Evolutionary conservation across 2,329 filamentous ascomycete species (phyloP), one percentile per base, ranked within the genome.

Genomic region (Paracamarosporium sp.): DNA sequence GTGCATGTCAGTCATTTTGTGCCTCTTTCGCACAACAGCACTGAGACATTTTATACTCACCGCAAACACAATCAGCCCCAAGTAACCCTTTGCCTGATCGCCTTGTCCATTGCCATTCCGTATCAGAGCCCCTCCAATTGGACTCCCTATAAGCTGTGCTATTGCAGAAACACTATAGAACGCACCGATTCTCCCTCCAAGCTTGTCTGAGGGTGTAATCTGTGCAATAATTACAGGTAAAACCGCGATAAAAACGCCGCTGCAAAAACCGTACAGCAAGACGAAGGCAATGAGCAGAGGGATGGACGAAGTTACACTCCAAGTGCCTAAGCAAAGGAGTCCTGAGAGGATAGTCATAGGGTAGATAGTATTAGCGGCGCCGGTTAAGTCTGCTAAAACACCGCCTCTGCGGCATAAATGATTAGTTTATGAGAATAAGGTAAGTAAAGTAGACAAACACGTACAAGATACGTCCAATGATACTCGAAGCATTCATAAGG

Each of bases 131-230:
- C 90, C 89, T 1, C 83, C 89, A 65, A 92, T 89, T 0, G 90
- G 90, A 48, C 82, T 86, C 0, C 89, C 88, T 0, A 86, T 86
- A 50, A 93, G 77, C 1, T 86, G 88, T 6, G 87, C 89, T 27
- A 92, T 76, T 1, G 86, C 82, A 56, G 87, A 81, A 46, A 88
- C 72, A n/a, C 85, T 83, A 69, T 90, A 90, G 25, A 86, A 81
- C 0, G 85, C 82, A 1, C 91, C 91, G 2, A 83, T 87, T 5
- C 90, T 81, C 1, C 88, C 83, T n/a, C 90, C 91, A 28, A 93
- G 88, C 71, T 91, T 82, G 17, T 85, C 80, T 33, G 92, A 83
- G 40, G 90, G 88, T 1, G 86, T 88, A 60, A 93, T 89, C 67
- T 92, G 88, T 1, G 88, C 89, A 22, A 93, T 79, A 15, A 90